Base-by-base conservation (phyloP, 805 yeast species). In the Ogataea nitratoaversa region DNA sequence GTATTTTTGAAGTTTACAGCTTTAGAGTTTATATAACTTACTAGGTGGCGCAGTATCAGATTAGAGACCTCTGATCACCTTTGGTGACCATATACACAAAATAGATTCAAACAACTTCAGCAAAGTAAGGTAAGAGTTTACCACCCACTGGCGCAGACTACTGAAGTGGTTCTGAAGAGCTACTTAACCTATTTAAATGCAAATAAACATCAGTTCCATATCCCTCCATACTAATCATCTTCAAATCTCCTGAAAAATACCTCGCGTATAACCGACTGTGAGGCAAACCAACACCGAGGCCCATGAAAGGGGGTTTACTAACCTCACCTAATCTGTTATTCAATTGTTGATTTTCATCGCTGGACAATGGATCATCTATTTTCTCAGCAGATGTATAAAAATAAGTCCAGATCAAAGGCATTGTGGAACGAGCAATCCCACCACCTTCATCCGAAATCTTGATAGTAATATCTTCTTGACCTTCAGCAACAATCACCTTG, bases 391-490 rank as follows among this genome's bases (percentile, higher is more conserved):
- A 85, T 3, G 96, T 89, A 65, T 88, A 88, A 60, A 89, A 72
- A 60, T 88, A 88, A 0, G 95, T 85, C 96, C 95, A 89, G 32
- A 88, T 84, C 47, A 84, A 69, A 3, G 95, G 93, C 13, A 85
- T 76, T 40, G 84, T 90, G 45, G 86, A 74, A 44, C 95, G 71
- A 2, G 95, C 85, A 44, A 89, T 87, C 18, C 96, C 96, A 23
- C 96, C 96, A 28, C 96, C 96, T 65, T 88, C 95, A 59, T 88
- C 96, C 22, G 90, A 81, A 46, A 88, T 81, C 61, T 89, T 89
- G 52, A 88, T 82, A 8, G 96, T 88, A 50, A 89, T 87, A 54
- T 89, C 96, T 58, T 88, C 95, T 34, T 79, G 76, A 13, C 96
- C 96, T 56, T 87, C 86, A 9, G 90, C 86, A 22, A 88, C 89